Evolutionary conservation across 768 basidiomycete species (phyloP).

Genomic region (Rhizopogon vinicolor): DNA sequence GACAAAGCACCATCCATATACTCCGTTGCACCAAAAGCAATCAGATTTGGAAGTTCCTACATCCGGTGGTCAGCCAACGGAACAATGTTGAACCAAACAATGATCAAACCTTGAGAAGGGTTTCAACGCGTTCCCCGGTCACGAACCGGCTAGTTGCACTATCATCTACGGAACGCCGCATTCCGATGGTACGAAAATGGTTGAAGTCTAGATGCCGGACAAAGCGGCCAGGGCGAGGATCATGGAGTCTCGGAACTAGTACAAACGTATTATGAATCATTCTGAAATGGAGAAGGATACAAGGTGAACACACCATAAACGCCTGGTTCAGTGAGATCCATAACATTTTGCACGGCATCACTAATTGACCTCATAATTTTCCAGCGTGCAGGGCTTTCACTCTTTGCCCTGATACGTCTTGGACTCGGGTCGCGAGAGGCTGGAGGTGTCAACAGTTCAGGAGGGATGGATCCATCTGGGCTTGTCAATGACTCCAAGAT

Average conservation of each 20-base stretch:
- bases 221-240: slow-evolving; percentile 73
- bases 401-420: slow-evolving; percentile 66
- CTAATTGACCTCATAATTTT: slow-evolving; percentile 75
- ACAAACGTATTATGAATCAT: slow-evolving; percentile 3
- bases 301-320: slow-evolving; percentile 56
- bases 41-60: slow-evolving; percentile 86
- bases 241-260: slow-evolving; percentile 62
- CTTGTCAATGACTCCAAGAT: slow-evolving; percentile 53
- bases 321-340: slow-evolving; percentile 59
- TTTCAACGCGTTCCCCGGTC: slow-evolving; percentile 79
- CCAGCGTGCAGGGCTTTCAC: slow-evolving; percentile 82
- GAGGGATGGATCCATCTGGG: slow-evolving; percentile 68
- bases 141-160: slow-evolving; percentile 89
- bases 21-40: slow-evolving; percentile 92
- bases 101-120: slow-evolving; percentile 63
- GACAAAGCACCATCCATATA: slow-evolving; percentile 96
- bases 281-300: slow-evolving; percentile 1
- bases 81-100: slow-evolving; percentile 2
- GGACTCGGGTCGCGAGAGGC: slow-evolving; percentile 85
- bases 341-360: slow-evolving; percentile 68
- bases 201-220: slow-evolving; percentile 91
- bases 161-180: slow-evolving; percentile 89
- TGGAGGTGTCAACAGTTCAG: slow-evolving; percentile 72
- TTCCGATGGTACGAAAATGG: slow-evolving; percentile 95
- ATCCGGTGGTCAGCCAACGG: slow-evolving; percentile 1